Percentiles rank a stretch among this genome's conserved stretches.
These are phyloP conservation scores for Pleurotus pulmonarius DNA, from an alignment of 768 basidiomycete species.

Conservation along the genomic window DNA sequence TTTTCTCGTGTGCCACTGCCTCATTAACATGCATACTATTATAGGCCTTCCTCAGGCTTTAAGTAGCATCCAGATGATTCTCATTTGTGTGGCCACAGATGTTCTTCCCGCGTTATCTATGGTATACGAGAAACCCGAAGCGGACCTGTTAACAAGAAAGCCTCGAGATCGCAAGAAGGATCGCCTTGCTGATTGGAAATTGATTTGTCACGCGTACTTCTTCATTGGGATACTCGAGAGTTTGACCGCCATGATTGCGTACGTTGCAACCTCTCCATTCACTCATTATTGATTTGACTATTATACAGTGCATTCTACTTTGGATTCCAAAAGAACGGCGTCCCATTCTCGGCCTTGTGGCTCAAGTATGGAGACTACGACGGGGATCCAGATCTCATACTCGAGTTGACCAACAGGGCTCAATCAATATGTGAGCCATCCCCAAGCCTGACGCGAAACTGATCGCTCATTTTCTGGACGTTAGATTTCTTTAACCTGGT, in stretches of 20 bases:
- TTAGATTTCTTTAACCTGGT: slow-evolving; percentile 43
- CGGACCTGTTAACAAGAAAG: slow-evolving; percentile 49
- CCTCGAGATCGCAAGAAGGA: slow-evolving; percentile 56
- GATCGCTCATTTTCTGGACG: not conserved
- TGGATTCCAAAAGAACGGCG: slow-evolving; percentile 37
- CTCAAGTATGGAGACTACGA: slow-evolving; percentile 41
- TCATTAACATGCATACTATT: not conserved
- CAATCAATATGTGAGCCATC: slow-evolving; percentile 39
- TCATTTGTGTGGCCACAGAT: slow-evolving; percentile 58
- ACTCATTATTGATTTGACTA: not conserved
- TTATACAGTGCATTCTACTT: slow-evolving; percentile 35
- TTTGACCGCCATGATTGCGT: slow-evolving; percentile 48
- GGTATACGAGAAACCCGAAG: slow-evolving; percentile 59
- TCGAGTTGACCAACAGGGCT: slow-evolving; percentile 36
- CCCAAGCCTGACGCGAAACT: not conserved
- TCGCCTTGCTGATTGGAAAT: slow-evolving; percentile 46
- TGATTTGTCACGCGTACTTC: slow-evolving; percentile 55
- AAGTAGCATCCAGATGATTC: slow-evolving; percentile 36
- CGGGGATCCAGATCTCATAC: slow-evolving; percentile 29
- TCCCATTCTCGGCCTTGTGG: slow-evolving; percentile 44
- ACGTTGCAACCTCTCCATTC: slow-evolving; percentile 12
- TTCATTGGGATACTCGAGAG: slow-evolving; percentile 50
- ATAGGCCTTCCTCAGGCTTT: slow-evolving; percentile 27
- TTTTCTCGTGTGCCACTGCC: no score
- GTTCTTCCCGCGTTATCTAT: slow-evolving; percentile 52